These are phyloP conservation scores for Suhomyces maxii DNA, from an alignment of 1,139 yeast species.

Conservation along the genomic window DNA sequence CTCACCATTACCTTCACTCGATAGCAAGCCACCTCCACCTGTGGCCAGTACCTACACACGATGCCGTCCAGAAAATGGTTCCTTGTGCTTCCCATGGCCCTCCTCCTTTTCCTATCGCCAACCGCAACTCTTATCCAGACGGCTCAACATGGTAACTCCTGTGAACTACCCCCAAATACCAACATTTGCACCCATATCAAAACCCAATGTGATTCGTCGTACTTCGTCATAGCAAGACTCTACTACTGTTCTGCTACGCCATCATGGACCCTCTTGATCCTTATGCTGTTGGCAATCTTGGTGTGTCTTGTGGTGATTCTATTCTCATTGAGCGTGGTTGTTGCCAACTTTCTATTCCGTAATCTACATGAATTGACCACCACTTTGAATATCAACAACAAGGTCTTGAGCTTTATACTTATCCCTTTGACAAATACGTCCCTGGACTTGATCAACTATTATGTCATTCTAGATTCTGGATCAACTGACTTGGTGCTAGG, in stretches of 20 bases:
- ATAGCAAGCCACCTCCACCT: too few relatives aligned
- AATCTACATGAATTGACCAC: constrained; percentile 33
- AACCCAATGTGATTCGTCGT: constrained; percentile 25
- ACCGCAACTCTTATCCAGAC: background rate
- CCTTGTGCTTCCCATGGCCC: background rate
- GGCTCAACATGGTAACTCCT: constrained; percentile 1
- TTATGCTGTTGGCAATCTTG: constrained; percentile 20
- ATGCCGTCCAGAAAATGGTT: constrained; percentile 1
- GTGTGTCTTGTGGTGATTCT: constrained; percentile 20
- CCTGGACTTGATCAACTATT: constrained; percentile 43
- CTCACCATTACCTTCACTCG: too few relatives aligned
- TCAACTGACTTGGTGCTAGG: constrained; percentile 42
- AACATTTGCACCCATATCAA: constrained; percentile 23
- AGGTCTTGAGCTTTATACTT: constrained; percentile 35
- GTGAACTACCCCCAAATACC: constrained; percentile 2
- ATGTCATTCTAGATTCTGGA: constrained; percentile 30
- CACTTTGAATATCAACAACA: constrained; percentile 28
- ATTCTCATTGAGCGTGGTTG: constrained; percentile 32
- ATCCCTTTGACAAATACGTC: constrained; percentile 43
- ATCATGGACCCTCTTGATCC: constrained; percentile 12
- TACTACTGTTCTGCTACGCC: constrained; percentile 28
- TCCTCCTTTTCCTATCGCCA: constrained; percentile 1
- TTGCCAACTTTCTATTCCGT: constrained; percentile 37
- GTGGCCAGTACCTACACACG: background rate
- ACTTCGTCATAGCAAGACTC: constrained; percentile 26